These are phyloP conservation scores for Golovinomyces cichoracearum DNA, from an alignment of 2,329 filamentous ascomycete species.

Conservation along the genomic window DNA sequence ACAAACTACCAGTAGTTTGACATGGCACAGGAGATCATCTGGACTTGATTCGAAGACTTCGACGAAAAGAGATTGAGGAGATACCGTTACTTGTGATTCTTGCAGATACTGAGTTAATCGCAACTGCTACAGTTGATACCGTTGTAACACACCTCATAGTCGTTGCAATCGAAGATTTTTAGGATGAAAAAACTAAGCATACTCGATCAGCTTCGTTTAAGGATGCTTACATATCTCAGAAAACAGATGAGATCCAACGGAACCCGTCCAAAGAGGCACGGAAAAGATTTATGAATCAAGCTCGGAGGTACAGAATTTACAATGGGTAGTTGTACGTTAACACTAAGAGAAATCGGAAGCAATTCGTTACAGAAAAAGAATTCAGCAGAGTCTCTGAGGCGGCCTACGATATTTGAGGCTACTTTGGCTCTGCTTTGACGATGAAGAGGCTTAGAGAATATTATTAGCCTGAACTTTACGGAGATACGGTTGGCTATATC, in stretches of 20 bases:
- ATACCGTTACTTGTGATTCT: not conserved
- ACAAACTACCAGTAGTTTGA: too few relatives aligned
- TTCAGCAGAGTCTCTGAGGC: not conserved
- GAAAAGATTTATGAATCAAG: not conserved
- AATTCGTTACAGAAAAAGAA: not conserved
- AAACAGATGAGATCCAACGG: not conserved
- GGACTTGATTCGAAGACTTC: not conserved
- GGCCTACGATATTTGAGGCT: not conserved
- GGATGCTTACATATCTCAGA: not conserved
- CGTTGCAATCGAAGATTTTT: not conserved
- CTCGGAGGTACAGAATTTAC: not conserved
- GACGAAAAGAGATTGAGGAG: not conserved
- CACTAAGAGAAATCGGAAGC: not conserved
- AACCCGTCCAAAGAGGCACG: not conserved
- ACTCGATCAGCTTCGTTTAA: not conserved
- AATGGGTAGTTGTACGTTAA: not conserved
- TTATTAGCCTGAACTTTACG: not conserved
- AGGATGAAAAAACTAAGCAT: not conserved
- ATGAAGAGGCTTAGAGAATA: not conserved
- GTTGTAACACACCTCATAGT: not conserved
- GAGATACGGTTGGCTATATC: not conserved
- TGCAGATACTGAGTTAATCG: not conserved
- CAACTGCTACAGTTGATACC: not conserved
- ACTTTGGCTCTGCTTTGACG: not conserved
- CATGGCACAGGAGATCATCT: not conserved